A percentile compares a stretch with the other conserved stretches of the same genome.
phyloP scores from a whole-genome alignment of 176 grass and related monocot species.

The Leersia perrieri region DNA sequence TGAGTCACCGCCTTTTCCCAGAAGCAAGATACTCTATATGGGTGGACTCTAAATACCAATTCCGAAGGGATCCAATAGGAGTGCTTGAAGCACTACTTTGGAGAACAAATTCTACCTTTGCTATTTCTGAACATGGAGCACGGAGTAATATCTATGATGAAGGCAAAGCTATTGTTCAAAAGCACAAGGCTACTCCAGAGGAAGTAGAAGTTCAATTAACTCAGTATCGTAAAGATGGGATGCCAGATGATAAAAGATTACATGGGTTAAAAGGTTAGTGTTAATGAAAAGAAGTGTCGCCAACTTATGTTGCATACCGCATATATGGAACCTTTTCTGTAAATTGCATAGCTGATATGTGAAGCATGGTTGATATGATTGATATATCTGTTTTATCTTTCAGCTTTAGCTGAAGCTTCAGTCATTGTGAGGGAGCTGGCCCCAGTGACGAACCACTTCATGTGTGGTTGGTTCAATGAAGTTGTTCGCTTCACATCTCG shows the following conservation, averaged over 20 bases:
- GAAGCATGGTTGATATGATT: constrained; percentile 1
- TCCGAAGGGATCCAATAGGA: constrained; percentile 83
- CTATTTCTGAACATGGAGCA: constrained; percentile 95
- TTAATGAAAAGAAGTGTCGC: constrained; percentile 41
- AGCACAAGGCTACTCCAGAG: constrained; percentile 90
- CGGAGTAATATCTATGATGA: constrained; percentile 84
- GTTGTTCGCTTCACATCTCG: constrained; percentile 90
- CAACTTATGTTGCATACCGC: background rate
- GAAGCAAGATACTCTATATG: constrained; percentile 89
- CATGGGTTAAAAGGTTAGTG: constrained; percentile 48
- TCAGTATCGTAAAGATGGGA: constrained; percentile 68
- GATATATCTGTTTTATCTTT: constrained; percentile 29
- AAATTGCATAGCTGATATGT: background rate
- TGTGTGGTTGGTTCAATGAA: constrained; percentile 98
- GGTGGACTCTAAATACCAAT: constrained; percentile 99
- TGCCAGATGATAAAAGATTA: constrained; percentile 61
- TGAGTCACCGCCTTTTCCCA: constrained; percentile 89
- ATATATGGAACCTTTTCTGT: background rate
- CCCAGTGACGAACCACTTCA: constrained; percentile 71
- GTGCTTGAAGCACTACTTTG: constrained; percentile 83
- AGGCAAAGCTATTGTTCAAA: constrained; percentile 79
- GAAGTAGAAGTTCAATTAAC: constrained; percentile 85
- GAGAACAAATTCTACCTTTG: constrained; percentile 82
- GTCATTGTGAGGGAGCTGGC: constrained; percentile 86
- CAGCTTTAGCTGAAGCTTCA: constrained; percentile 90